Conservation (phyloP, 495 filamentous ascomycete species). For the Neurospora sp. region DNA sequence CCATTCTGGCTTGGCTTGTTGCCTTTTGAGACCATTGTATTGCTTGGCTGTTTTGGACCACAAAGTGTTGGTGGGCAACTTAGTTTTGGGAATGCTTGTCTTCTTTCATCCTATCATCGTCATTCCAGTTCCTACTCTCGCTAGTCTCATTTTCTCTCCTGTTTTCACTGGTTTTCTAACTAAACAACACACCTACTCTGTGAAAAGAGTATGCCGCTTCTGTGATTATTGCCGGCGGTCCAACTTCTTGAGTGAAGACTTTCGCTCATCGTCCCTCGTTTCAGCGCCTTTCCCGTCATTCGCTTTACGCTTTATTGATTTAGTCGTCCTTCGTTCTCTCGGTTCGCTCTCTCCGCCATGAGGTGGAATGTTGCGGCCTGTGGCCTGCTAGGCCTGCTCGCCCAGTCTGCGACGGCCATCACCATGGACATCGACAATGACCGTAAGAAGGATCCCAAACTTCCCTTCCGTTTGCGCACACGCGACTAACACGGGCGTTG, state of each 20-base stretch:
- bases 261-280: background rate
- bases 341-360: conserved; percentile 11
- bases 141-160: background rate
- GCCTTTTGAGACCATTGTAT: background rate
- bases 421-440: conserved; percentile 16
- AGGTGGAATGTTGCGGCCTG: conserved; percentile 9
- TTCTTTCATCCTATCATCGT: background rate
- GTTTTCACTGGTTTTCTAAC: background rate
- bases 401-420: conserved; percentile 15
- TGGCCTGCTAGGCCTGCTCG: conserved; percentile 15
- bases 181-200: background rate
- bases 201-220: background rate
- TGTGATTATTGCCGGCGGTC: background rate
- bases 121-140: background rate
- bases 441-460: conserved; percentile 10
- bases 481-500: conserved; percentile 1
- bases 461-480: background rate
- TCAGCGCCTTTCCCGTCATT: background rate
- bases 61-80: background rate
- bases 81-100: background rate
- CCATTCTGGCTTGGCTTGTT: background rate
- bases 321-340: background rate
- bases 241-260: background rate
- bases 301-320: background rate
- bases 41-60: background rate